Evolutionary conservation across 148 eudicot genomes (phyloP).

Genomic region (Cornus kousa): DNA sequence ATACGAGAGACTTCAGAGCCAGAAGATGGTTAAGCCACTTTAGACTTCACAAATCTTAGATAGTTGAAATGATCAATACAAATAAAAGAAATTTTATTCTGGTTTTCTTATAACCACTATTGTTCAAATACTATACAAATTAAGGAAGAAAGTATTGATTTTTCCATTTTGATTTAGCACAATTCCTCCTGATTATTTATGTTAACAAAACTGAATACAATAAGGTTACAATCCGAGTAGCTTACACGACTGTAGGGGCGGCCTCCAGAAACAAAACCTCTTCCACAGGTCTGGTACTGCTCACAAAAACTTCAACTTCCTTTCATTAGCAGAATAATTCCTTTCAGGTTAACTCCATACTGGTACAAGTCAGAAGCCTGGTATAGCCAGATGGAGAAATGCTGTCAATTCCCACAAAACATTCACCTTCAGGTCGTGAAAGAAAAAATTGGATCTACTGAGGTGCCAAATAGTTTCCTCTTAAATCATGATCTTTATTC

Average conservation of each 20-base stretch:
- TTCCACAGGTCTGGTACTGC: background rate
- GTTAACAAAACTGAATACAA: background rate
- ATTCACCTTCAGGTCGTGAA: background rate
- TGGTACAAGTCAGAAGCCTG: background rate
- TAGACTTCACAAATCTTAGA: background rate
- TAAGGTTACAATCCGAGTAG: no score
- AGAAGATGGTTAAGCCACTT: background rate
- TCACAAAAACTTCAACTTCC: background rate
- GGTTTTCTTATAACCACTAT: background rate
- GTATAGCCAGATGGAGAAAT: background rate
- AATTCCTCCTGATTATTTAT: background rate
- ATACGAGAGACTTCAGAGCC: no score
- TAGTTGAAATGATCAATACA: background rate
- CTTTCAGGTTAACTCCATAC: background rate
- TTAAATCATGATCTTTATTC: background rate
- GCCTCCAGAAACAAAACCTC: background rate
- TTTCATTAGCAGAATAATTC: background rate
- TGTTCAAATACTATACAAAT: background rate
- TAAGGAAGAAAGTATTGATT: background rate
- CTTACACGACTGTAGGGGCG: slow-evolving; percentile 4
- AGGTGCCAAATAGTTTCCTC: slow-evolving; percentile 1
- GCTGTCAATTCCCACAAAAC: background rate
- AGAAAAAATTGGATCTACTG: background rate
- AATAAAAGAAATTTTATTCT: background rate
- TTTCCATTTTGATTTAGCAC: background rate